Base-by-base conservation (phyloP, 2,329 filamentous ascomycete species). In the Macrophomina phaseolina region DNA sequence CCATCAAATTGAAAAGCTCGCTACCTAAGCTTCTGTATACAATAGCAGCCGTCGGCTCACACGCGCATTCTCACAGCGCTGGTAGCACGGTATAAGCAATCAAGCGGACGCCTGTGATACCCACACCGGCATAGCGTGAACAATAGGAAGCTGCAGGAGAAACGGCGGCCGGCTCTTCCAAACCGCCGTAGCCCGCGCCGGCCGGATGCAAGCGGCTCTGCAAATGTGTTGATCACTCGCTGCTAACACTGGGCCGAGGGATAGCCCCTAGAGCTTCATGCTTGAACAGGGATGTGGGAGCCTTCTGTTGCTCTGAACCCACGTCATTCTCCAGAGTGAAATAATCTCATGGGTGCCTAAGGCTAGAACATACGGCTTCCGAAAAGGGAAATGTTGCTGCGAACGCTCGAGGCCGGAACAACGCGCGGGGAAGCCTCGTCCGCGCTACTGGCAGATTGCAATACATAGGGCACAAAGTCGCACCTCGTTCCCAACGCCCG, bases 321-420 rank as follows among this genome's bases (percentile, higher is more conserved):
- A 49, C 58, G 58, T 62, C 45, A 62, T 28, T 32, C 2, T 11
- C 40, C 32, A 30, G 34, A 36, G 56, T 40, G 34, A 32, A 28
- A 58, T 18, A 58, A 32, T 11, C 16, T 58, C 38, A 4, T 9
- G 30, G 16, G 40, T 61, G 40, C 40, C 56, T 61, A 4, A 46
- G 56, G 56, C 56, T 40, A 16, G 40, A 61, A 12, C 28, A 3
- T 14, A 12, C 4, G 23, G 32, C 34, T n/a, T 23, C 42, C 45
- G 14, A 49, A 62, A 62, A 11, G 36, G 58, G 58, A 49, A 62
- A 38, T 49, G 32, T 62, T 62, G 42, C n/a, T 49, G 58, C 58
- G 58, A 49, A 30, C 58, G 30, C 42, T 30, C 48, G n/a, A 48
- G 32, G 42, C 58, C 45, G 32, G 30, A 30, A 11, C 23, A 23